Evolutionary conservation across 768 basidiomycete genomes (phyloP), one percentile per base, ranked within the genome.

Genomic region (Udeniomyces megalosporus): DNA sequence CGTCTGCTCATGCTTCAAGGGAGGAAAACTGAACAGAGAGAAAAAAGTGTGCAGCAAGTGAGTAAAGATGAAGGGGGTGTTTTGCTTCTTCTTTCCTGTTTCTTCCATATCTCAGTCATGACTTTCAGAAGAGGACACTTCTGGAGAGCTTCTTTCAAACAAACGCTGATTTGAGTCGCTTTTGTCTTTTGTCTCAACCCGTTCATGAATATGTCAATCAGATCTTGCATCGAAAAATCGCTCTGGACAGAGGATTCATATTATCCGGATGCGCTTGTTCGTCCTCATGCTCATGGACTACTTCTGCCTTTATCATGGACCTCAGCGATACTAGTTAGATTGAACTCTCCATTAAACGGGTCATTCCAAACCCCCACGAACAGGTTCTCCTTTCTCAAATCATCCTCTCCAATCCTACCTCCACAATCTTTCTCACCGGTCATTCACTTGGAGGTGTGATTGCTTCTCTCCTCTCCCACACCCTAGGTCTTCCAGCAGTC

Each of bases 381-480:
- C 44, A 62, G 61, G 29, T 42, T 1, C 55, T 63, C 38, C 45
- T 48, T 48, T 53, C 55, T 14, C 35, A 57, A 14, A 5, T 58
- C n/a, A 12, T 6, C 2, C 34, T 50, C 26, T 22, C 44, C 35
- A 31, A 59, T 31, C 63, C 63, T 0, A 22, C n/a, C 42, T 55
- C 63, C 15, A 20, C 48, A 5, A 53, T 64, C 57, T 64, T 50
- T 50, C 51, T 64, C 42, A 26, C 34, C n/a, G 63, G 63, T 15
- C 63, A 64, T 42, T 58, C 56, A 3, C 44, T 64, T 1, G 63
- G 63, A 5, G 63, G 57, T 14, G 50, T 38, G 42, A 14, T 64
- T 28, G 58, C 63, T 8, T 44, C 57, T n/a, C 57, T 64, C 4
- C 38, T 64, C 29, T 55, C 55, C n/a, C 51, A 51, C 26, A 59